Conservation (phyloP, 2,329 filamentous ascomycete genomes). For the Alternaria brassicae region DNA sequence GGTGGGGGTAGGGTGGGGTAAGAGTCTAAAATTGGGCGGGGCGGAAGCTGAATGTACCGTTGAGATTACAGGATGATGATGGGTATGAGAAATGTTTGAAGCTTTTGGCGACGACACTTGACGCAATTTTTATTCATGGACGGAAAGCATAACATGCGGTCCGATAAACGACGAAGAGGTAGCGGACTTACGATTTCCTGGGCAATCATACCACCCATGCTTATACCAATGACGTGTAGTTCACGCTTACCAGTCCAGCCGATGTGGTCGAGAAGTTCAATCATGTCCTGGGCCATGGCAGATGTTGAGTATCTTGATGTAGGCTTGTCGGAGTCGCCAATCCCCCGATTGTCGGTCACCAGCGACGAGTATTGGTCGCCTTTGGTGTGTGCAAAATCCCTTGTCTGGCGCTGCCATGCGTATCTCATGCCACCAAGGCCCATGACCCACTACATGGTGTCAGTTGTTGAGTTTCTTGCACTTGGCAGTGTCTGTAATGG, state of each 20-base stretch:
- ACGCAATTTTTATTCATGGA: conserved; percentile 15
- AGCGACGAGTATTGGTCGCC: conserved; percentile 74
- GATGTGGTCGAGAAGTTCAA: conserved; percentile 73
- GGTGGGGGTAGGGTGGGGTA: conserved; percentile 26
- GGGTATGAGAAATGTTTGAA: conserved; percentile 27
- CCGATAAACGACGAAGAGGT: not conserved
- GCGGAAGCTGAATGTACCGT: conserved; percentile 8
- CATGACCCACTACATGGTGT: conserved; percentile 72
- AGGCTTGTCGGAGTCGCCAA: conserved; percentile 81
- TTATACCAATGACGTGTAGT: conserved; percentile 76
- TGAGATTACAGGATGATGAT: conserved; percentile 36
- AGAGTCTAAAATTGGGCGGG: conserved; percentile 20
- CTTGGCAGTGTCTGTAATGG: not conserved
- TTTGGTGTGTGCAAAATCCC: conserved; percentile 78
- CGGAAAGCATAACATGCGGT: conserved; percentile 41
- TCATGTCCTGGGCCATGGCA: conserved; percentile 80
- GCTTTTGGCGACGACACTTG: conserved; percentile 19
- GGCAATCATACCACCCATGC: conserved; percentile 90
- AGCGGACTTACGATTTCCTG: conserved; percentile 71
- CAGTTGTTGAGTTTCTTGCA: conserved; percentile 8
- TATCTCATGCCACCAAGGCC: conserved; percentile 74
- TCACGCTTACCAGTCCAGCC: conserved; percentile 69
- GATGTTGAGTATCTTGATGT: conserved; percentile 77
- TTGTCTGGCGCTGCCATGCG: conserved; percentile 83
- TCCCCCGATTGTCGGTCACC: conserved; percentile 83